A percentile compares a stretch with the other conserved stretches of the same genome.
These are phyloP conservation scores for Aspergillus biplanus DNA, from an alignment of 495 filamentous ascomycete species.

Conservation along the genomic window DNA sequence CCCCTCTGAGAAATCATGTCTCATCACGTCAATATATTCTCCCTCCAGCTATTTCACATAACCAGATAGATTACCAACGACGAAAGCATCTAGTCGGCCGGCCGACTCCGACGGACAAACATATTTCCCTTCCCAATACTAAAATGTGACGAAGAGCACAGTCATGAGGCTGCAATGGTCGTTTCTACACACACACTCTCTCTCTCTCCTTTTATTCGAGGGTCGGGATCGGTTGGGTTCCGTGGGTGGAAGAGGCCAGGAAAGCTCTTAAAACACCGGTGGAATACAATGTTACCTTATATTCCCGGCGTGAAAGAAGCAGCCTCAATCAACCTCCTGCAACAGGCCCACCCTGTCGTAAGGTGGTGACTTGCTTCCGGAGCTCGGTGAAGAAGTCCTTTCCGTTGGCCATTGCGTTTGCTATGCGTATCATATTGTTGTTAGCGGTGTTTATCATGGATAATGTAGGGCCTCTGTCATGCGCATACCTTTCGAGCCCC, in stretches of 20 bases:
- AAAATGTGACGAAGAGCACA: too few species aligned
- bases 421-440: slow-evolving; percentile 31
- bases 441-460: not conserved
- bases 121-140: not conserved
- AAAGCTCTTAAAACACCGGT: not conserved
- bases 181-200: too few species aligned
- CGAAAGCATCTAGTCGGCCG: not conserved
- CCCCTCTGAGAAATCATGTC: not conserved
- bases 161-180: too few species aligned
- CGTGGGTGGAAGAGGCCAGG: not conserved
- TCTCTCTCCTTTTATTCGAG: too few species aligned
- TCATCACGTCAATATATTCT: not conserved
- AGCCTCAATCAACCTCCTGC: slow-evolving; percentile 45
- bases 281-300: not conserved
- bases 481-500: slow-evolving; percentile 56
- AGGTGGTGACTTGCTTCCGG: slow-evolving; percentile 50
- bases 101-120: not conserved
- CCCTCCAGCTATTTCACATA: not conserved
- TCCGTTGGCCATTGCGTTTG: slow-evolving; percentile 56
- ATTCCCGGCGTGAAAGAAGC: not conserved
- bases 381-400: slow-evolving; percentile 60
- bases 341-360: slow-evolving; percentile 45
- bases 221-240: too few species aligned
- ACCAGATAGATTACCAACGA: not conserved
- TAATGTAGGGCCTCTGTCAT: not conserved